A percentile compares a stretch with the other conserved stretches of the same genome.
Evolutionary conservation across 371 early-diverging fungal genomes (phyloP).

Genomic region (Actinomortierella wolfii): DNA sequence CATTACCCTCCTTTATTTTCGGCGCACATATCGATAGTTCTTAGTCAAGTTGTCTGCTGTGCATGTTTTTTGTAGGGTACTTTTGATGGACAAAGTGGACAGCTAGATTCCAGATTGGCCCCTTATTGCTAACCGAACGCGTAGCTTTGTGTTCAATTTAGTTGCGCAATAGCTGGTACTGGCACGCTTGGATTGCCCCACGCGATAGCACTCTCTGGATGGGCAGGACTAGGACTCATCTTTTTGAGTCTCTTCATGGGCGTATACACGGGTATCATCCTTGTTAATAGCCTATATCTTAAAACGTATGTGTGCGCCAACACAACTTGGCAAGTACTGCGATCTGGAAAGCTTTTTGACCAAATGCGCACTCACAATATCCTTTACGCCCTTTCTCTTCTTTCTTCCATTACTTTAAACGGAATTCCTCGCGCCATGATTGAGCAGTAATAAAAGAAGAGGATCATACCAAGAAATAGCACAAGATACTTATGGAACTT

Average conservation of each 20-base stretch:
- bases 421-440: not conserved
- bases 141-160: no score
- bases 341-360: no score
- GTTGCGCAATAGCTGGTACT: conserved; percentile 33
- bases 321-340: no score
- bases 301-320: conserved; percentile 20
- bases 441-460: conserved; percentile 3
- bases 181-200: conserved; percentile 35
- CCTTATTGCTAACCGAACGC: no score
- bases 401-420: not conserved
- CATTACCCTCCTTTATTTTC: no score
- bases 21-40: no score
- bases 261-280: conserved; percentile 23
- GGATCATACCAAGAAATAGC: conserved; percentile 59
- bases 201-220: conserved; percentile 27
- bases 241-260: conserved; percentile 27
- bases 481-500: conserved; percentile 58
- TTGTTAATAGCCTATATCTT: conserved; percentile 27
- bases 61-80: no score
- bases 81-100: no score
- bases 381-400: not conserved
- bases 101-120: no score
- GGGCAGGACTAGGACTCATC: conserved; percentile 17
- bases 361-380: not conserved
- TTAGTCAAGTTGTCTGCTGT: no score